A percentile compares a stretch with the other conserved stretches of the same genome.
phyloP scores from a whole-genome alignment of 805 yeast genomes.

The Candida tammaniensis region DNA sequence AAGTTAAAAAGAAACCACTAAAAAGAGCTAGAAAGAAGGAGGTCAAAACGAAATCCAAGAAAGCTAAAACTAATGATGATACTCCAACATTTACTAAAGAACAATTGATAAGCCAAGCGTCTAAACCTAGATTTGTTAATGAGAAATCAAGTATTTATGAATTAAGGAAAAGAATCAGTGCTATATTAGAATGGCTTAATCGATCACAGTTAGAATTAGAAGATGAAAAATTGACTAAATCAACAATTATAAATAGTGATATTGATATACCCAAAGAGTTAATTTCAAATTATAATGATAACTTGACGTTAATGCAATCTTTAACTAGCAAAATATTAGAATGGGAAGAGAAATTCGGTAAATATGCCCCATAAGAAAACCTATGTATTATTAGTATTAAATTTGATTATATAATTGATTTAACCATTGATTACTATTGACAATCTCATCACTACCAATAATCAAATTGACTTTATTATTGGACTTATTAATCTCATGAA shows the following conservation, averaged over 20 bases:
- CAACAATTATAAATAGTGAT: constrained; percentile 45
- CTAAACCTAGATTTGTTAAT: constrained; percentile 81
- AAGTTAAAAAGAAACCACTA: constrained; percentile 13
- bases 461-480: constrained; percentile 61
- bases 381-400: not conserved
- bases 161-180: constrained; percentile 83
- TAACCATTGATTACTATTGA: constrained; percentile 37
- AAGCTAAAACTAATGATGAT: constrained; percentile 7
- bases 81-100: constrained; percentile 27
- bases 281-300: constrained; percentile 52
- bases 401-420: constrained; percentile 25
- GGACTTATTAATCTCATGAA: constrained; percentile 56
- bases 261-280: constrained; percentile 20
- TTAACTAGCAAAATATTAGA: constrained; percentile 65
- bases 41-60: constrained; percentile 11
- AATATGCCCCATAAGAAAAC: constrained; percentile 36
- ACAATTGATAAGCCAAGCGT: constrained; percentile 62
- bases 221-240: constrained; percentile 62
- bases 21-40: constrained; percentile 16
- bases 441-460: constrained; percentile 63
- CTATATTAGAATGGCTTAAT: constrained; percentile 87
- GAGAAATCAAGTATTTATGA: constrained; percentile 73
- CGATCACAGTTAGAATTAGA: constrained; percentile 82
- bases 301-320: constrained; percentile 64
- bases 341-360: constrained; percentile 79